A percentile compares a stretch with the other conserved stretches of the same genome.
Conservation (phyloP, 148 eudicot genomes). For the Vaccinium corymbosum region DNA sequence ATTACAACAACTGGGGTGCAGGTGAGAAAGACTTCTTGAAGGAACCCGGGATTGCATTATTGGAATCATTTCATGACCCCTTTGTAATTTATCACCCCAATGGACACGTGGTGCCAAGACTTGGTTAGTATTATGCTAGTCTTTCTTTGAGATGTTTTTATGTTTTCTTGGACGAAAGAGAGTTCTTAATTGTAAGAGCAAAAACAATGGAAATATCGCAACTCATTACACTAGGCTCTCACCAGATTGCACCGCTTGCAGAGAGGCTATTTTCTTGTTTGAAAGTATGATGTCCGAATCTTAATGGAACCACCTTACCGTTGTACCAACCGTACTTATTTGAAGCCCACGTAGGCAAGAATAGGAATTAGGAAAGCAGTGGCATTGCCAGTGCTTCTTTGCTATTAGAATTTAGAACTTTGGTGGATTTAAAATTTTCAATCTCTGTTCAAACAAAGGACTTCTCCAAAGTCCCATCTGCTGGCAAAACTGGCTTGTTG, state of each 20-base stretch:
- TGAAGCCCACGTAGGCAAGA: neutral
- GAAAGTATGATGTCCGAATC: neutral
- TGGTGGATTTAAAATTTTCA: neutral
- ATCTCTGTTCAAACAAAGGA: neutral
- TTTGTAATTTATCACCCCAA: conserved; percentile 8
- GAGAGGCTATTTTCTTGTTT: neutral
- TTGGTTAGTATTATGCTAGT: conserved; percentile 11
- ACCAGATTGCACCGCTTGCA: neutral
- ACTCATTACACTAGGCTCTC: neutral
- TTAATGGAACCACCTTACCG: neutral
- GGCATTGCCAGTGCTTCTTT: neutral
- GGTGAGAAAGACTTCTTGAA: conserved; percentile 11
- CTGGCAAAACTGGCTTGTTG: conserved; percentile 2
- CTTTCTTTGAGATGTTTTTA: neutral
- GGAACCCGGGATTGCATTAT: conserved; percentile 2
- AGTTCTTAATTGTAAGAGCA: neutral
- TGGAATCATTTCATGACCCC: conserved; percentile 15
- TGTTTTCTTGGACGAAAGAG: neutral
- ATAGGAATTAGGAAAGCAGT: neutral
- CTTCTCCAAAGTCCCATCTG: neutral
- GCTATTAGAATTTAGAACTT: neutral
- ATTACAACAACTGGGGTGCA: neutral
- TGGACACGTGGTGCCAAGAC: conserved; percentile 13
- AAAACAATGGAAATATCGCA: neutral
- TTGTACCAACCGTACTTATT: neutral